Evolutionary conservation across 768 basidiomycete species (phyloP).

Genomic region (Amanita muscaria): DNA sequence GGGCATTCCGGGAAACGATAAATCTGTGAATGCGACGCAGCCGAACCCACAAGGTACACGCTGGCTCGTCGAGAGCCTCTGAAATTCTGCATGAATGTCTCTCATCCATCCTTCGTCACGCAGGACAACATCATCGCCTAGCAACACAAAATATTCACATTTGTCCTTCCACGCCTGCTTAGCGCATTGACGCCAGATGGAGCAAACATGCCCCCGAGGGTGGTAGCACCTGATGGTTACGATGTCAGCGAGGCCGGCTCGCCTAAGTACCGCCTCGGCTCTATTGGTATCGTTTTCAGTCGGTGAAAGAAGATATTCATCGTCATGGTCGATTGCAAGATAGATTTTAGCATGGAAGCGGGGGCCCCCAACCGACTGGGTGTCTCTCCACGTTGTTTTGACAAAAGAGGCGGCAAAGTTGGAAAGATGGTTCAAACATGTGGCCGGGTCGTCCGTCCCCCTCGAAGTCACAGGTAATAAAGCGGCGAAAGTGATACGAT

Average conservation of each 20-base stretch:
- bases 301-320: slow-evolving; percentile 27
- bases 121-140: slow-evolving; percentile 49
- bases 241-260: slow-evolving; percentile 29
- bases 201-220: slow-evolving; percentile 40
- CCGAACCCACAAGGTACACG: slow-evolving; percentile 39
- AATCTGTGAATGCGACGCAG: slow-evolving; percentile 49
- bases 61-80: slow-evolving; percentile 19
- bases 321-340: slow-evolving; percentile 44
- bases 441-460: slow-evolving; percentile 21
- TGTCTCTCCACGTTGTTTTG: slow-evolving; percentile 39
- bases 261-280: slow-evolving; percentile 28
- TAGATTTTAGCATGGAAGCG: slow-evolving; percentile 35
- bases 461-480: slow-evolving; percentile 53
- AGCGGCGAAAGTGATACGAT: slow-evolving; percentile 36
- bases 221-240: slow-evolving; percentile 23
- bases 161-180: slow-evolving; percentile 36
- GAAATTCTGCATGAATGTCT: slow-evolving; percentile 30
- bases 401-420: slow-evolving; percentile 35
- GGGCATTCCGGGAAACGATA: slow-evolving; percentile 50
- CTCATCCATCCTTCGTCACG: slow-evolving; percentile 46
- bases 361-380: slow-evolving; percentile 19
- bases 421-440: slow-evolving; percentile 34
- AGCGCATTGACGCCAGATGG: slow-evolving; percentile 46
- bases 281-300: slow-evolving; percentile 16
- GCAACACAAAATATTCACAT: slow-evolving; percentile 42